phyloP scores from a whole-genome alignment of 2,329 filamentous ascomycete species.

The Calonectria pseudoreteaudii region DNA sequence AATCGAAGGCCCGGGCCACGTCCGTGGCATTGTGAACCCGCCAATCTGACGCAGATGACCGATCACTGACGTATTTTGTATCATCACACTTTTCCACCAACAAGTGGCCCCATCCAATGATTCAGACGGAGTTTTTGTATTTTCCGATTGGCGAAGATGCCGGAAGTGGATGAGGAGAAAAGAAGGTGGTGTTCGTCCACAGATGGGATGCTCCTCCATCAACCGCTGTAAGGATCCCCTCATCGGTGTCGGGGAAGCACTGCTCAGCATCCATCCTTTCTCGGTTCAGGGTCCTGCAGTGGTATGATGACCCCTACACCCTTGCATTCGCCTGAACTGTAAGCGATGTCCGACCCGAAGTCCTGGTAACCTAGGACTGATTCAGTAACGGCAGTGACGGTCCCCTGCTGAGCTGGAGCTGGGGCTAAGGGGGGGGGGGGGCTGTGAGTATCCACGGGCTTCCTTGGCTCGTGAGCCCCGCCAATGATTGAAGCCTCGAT shows the following conservation, averaged over 20 bases:
- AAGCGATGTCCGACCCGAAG: conserved; percentile 35
- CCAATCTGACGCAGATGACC: conserved; percentile 51
- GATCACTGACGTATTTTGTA: conserved; percentile 60
- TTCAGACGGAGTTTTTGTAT: conserved; percentile 46
- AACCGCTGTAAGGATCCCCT: conserved; percentile 46
- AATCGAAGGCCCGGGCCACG: conserved; percentile 46
- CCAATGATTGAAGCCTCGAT: conserved; percentile 60
- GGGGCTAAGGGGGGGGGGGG: too few relatives aligned
- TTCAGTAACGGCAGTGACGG: background rate
- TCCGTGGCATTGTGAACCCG: conserved; percentile 52
- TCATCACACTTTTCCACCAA: conserved; percentile 63
- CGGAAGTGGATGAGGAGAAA: conserved; percentile 61
- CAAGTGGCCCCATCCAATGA: conserved; percentile 60
- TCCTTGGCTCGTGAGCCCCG: conserved; percentile 60
- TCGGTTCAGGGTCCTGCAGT: conserved; percentile 18
- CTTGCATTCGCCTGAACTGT: conserved; percentile 24
- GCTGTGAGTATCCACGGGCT: conserved; percentile 51
- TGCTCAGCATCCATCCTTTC: conserved; percentile 25
- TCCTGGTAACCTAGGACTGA: conserved; percentile 30
- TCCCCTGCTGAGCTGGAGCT: background rate
- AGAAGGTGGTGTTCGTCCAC: conserved; percentile 65
- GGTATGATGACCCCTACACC: conserved; percentile 28
- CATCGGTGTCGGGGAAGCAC: conserved; percentile 37
- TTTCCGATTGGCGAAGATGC: conserved; percentile 48
- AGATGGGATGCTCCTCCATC: conserved; percentile 56